Evolutionary conservation across 306 rosid genomes (phyloP).

Genomic region (Dicorynia guianensis): DNA sequence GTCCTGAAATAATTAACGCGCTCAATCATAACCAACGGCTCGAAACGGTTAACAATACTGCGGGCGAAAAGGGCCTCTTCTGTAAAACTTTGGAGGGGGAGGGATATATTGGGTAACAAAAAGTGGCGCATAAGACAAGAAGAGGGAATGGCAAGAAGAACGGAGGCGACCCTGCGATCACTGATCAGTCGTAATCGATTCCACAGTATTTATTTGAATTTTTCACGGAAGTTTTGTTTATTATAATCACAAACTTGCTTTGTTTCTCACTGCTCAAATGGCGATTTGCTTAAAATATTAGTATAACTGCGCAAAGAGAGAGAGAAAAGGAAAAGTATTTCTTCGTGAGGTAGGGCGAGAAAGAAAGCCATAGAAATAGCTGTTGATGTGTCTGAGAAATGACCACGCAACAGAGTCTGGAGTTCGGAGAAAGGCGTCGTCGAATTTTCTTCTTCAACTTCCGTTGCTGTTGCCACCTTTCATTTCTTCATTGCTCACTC

Average conservation of each 20-base stretch:
- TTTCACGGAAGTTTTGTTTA: neutral
- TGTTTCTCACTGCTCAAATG: neutral
- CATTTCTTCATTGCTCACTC: neutral
- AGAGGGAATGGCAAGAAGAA: neutral
- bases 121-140: conserved; percentile 34
- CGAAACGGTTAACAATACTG: no score
- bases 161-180: conserved; percentile 14
- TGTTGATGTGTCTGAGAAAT: no score
- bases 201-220: conserved; percentile 26
- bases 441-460: conserved; percentile 22
- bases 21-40: no score
- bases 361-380: no score
- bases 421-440: neutral
- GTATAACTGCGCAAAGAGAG: no score
- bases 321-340: neutral
- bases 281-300: no score
- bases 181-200: conserved; percentile 43
- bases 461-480: conserved; percentile 1
- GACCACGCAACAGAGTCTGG: conserved; percentile 17
- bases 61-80: neutral
- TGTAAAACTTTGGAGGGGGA: neutral
- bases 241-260: no score
- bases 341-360: neutral
- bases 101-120: conserved; percentile 37
- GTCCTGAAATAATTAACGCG: no score